Percentiles rank a stretch among this genome's conserved stretches.
These are phyloP conservation scores for Corymbia maculata DNA, from an alignment of 345 rosid genomes.

Conservation along the genomic window DNA sequence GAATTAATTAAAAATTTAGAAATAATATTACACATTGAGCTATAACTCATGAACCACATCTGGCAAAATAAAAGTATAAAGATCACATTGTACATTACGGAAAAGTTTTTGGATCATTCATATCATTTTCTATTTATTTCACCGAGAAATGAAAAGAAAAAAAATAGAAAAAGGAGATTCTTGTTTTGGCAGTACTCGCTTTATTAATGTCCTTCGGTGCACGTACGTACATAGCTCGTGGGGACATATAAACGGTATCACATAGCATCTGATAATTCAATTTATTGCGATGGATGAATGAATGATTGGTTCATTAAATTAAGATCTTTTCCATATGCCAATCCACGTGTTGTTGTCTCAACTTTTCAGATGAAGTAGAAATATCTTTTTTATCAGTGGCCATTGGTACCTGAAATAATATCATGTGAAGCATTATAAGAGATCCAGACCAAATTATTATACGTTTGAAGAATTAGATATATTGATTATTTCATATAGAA, in stretches of 20 bases:
- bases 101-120: neutral
- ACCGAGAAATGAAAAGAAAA: neutral
- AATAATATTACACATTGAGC: neutral
- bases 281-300: neutral
- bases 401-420: neutral
- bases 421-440: neutral
- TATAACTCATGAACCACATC: neutral
- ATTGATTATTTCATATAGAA: neutral
- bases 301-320: neutral
- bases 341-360: neutral
- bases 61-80: no score
- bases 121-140: neutral
- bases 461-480: neutral
- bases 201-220: neutral
- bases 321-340: neutral
- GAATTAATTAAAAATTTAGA: no score
- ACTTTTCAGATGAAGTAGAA: neutral
- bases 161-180: neutral
- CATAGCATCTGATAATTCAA: neutral
- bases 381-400: neutral
- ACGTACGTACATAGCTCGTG: neutral
- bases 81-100: rapidly evolving
- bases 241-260: neutral
- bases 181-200: neutral
- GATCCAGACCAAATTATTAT: neutral